A percentile compares a stretch with the other conserved stretches of the same genome.
These are phyloP conservation scores for Akebia trifoliata DNA, from an alignment of 164 flowering plant species.

Conservation along the genomic window DNA sequence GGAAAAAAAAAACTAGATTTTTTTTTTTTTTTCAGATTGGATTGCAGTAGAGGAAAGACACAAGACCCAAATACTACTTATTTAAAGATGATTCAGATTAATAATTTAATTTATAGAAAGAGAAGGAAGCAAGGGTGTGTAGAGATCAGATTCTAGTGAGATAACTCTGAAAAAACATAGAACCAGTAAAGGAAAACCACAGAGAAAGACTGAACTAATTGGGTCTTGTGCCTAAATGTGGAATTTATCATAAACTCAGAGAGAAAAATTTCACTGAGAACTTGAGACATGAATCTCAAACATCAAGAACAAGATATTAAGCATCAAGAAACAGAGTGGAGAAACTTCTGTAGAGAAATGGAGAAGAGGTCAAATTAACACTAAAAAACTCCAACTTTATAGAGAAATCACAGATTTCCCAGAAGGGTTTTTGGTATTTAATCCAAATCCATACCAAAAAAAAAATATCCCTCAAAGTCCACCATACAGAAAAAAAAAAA, in stretches of 20 bases:
- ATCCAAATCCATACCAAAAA: not conserved
- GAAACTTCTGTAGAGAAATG: not conserved
- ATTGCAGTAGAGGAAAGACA: not conserved
- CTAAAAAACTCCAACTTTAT: not conserved
- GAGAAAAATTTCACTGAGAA: conserved; percentile 72
- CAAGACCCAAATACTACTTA: conserved; percentile 27
- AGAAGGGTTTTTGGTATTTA: not conserved
- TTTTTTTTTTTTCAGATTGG: not conserved
- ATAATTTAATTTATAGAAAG: conserved; percentile 3
- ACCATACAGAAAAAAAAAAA: not conserved
- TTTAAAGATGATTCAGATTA: conserved; percentile 1
- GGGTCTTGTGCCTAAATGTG: conserved; percentile 58
- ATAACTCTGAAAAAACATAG: conserved; percentile 64
- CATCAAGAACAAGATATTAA: conserved; percentile 30
- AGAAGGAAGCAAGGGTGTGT: conserved; percentile 32
- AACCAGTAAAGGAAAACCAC: conserved; percentile 94
- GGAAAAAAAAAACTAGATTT: not conserved
- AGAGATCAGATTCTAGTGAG: conserved; percentile 45
- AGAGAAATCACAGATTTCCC: not conserved
- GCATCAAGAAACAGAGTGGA: conserved; percentile 18
- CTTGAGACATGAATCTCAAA: conserved; percentile 62
- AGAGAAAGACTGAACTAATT: conserved; percentile 86
- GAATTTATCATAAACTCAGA: conserved; percentile 64
- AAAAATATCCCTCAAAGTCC: not conserved
- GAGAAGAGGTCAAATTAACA: not conserved